Evolutionary conservation across 73 alveolate species (phyloP).

Genomic region (Effrenium voratum): DNA sequence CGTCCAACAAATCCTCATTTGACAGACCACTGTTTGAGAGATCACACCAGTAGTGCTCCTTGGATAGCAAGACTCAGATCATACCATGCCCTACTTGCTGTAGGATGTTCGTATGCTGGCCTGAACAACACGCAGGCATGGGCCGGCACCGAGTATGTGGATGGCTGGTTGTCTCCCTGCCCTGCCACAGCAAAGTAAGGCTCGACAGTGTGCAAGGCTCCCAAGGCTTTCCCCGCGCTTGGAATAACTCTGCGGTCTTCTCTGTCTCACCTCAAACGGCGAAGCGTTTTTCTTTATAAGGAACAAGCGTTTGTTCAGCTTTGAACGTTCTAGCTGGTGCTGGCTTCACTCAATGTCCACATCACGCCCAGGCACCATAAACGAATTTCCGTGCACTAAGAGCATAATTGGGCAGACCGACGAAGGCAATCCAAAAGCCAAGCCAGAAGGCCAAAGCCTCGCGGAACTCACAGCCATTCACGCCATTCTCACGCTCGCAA

Average conservation of each 20-base stretch:
- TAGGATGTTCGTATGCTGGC: too few species aligned
- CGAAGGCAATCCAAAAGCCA: conserved; percentile 74
- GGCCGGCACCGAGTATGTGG: too few species aligned
- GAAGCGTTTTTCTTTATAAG: neutral
- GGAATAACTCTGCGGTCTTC: neutral
- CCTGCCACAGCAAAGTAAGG: too few species aligned
- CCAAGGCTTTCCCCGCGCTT: conserved; percentile 1
- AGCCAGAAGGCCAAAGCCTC: conserved; percentile 78
- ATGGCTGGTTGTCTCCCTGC: too few species aligned
- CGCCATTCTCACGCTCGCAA: neutral
- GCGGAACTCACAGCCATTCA: neutral
- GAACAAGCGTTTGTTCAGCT: neutral
- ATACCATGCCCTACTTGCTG: too few species aligned
- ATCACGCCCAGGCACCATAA: neutral
- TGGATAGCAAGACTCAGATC: too few species aligned
- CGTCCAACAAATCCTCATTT: neutral
- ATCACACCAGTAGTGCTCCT: conserved; percentile 81
- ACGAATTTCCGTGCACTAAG: conserved; percentile 29
- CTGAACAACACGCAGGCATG: too few species aligned
- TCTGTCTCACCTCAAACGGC: conserved; percentile 24
- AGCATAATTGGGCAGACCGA: conserved; percentile 69
- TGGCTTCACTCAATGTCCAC: neutral
- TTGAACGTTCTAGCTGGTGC: neutral
- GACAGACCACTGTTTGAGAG: conserved; percentile 36
- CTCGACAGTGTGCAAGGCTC: too few species aligned